These are phyloP conservation scores for Holtermanniella nyarrowii DNA, from an alignment of 768 basidiomycete species.

Conservation along the genomic window DNA sequence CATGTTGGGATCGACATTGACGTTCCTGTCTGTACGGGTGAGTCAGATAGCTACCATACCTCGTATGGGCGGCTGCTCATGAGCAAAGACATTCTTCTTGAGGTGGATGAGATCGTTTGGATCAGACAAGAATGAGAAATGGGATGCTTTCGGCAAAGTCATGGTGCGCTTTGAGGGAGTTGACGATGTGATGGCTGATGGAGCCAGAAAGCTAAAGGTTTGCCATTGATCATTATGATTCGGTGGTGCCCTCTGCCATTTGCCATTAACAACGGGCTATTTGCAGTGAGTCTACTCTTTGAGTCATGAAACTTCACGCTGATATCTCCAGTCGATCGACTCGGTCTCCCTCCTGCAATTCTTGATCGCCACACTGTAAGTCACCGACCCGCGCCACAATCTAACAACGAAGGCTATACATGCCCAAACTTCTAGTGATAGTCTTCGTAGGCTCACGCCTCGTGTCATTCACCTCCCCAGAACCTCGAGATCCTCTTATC, in stretches of 20 bases:
- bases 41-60: constrained; percentile 4
- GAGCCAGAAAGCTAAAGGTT: constrained; percentile 28
- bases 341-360: constrained; percentile 35
- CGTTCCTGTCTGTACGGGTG: constrained; percentile 35
- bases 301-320: not conserved
- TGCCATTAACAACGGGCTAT: constrained; percentile 38
- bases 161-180: constrained; percentile 10
- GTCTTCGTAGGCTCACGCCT: constrained; percentile 41
- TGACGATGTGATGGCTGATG: too few relatives aligned
- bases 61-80: not conserved
- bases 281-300: constrained; percentile 28
- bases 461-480: constrained; percentile 25
- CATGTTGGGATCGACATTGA: constrained; percentile 27
- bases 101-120: constrained; percentile 22
- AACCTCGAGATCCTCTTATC: constrained; percentile 21
- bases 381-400: not conserved
- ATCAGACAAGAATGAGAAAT: constrained; percentile 25
- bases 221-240: constrained; percentile 38
- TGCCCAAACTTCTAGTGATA: constrained; percentile 34
- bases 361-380: constrained; percentile 37
- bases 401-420: constrained; percentile 13
- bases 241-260: constrained; percentile 39
- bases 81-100: constrained; percentile 35
- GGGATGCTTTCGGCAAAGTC: constrained; percentile 38
- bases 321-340: constrained; percentile 30